Evolutionary conservation across 306 rosid species (phyloP), one percentile per base, ranked within the genome.

Genomic region (Spatholobus suberectus): DNA sequence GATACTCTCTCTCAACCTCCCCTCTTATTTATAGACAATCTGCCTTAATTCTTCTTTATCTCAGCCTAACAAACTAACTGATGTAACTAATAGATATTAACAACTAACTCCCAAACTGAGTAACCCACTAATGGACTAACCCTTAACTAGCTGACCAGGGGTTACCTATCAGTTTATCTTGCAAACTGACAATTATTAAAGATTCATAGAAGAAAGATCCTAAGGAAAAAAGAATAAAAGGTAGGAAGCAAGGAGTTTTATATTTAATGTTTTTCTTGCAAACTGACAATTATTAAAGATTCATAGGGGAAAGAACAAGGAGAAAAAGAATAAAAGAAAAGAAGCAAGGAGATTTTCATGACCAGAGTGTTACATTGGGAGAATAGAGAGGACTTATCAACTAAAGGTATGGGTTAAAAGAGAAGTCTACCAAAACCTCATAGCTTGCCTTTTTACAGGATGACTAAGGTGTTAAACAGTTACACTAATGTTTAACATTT

Each of bases 201-300:
- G 27, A 57, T 8, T 8, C 17, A 54, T 54, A 32, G 15, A 74
- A 6, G 66, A 52, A 51, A 51, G 46, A 52, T 5, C 32, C 17
- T 0, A 4, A 44, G 61, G 20, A 32, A 9, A 29, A 11, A 71
- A 49, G 1, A 49, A 11, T 29, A 54, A 34, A 4, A 49, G 34
- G 5, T 5, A 38, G 18, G 73, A 74, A 54, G 37, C 79, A 35
- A 14, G n/a, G 20, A 18, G 37, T 55, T 73, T 70, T 20, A 41
- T 79, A 27, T 32, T 52, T 23, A 15, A 20, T 29, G 47, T 58
- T 80, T 29, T 13, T 80, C 77, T 70, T 79, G 11, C 78, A 70
- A 80, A 70, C 78, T 70, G 77, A 18, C 43, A 35, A 35, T 74
- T 52, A 35, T 40, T 40, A 21, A 54, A 20, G 78, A 52, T 21